Percentiles rank a stretch among this genome's conserved stretches.
phyloP scores from a whole-genome alignment of 192 early-diverging fungal species.

The Backusella sp. region DNA sequence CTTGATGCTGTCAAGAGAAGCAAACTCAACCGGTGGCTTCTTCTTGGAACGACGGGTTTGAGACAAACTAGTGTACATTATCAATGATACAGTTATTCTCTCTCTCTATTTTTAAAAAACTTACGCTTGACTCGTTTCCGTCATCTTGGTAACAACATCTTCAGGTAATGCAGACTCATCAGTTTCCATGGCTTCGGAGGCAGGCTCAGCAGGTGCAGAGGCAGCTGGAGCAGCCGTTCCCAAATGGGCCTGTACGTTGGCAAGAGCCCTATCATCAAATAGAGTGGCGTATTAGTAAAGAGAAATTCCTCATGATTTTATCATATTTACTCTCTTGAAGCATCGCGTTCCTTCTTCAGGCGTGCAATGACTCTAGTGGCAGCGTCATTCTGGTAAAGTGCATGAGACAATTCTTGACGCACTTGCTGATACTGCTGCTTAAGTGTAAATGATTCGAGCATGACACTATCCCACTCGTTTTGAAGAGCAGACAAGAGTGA shows the following conservation, averaged over 20 bases:
- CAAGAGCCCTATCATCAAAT: constrained; percentile 44
- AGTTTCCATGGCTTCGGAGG: constrained; percentile 50
- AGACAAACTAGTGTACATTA: constrained; percentile 49
- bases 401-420: constrained; percentile 90
- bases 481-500: constrained; percentile 85
- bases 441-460: constrained; percentile 91
- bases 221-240: constrained; percentile 38
- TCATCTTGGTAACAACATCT: constrained; percentile 49
- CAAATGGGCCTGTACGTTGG: constrained; percentile 60
- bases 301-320: background rate
- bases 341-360: constrained; percentile 86
- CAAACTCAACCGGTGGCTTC: constrained; percentile 73
- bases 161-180: constrained; percentile 44
- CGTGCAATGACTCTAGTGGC: constrained; percentile 93
- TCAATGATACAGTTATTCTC: background rate
- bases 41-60: constrained; percentile 68
- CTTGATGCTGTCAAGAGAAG: constrained; percentile 65
- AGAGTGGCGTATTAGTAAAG: background rate
- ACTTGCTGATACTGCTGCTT: constrained; percentile 90
- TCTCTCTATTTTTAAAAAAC: background rate
- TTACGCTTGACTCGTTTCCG: constrained; percentile 51
- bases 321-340: constrained; percentile 68
- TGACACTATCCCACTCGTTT: constrained; percentile 96
- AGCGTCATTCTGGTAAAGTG: constrained; percentile 96
- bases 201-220: constrained; percentile 23